A percentile compares a stretch with the other conserved stretches of the same genome.
These are phyloP conservation scores for Epichloe gansuensis DNA, from an alignment of 2,329 filamentous ascomycete species.

Conservation along the genomic window DNA sequence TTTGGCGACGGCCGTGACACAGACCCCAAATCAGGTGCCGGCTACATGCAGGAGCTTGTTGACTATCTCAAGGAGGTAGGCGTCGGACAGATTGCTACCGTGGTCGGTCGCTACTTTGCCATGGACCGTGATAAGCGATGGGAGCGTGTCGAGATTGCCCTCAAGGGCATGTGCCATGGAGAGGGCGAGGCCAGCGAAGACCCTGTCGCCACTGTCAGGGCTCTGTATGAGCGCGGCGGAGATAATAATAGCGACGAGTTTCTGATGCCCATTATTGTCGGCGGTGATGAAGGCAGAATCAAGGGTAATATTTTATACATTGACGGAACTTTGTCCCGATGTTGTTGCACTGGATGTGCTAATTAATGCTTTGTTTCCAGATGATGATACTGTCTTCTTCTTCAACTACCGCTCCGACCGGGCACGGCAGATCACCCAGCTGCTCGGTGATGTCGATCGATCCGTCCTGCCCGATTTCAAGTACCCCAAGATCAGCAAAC, in stretches of 20 bases:
- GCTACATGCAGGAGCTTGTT: conserved; percentile 77
- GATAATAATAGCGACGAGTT: conserved; percentile 82
- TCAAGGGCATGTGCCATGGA: conserved; percentile 75
- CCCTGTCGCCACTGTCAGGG: conserved; percentile 74
- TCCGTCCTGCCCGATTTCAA: conserved; percentile 83
- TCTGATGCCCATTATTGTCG: conserved; percentile 91
- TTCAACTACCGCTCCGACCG: conserved; percentile 99
- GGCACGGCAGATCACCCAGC: conserved; percentile 88
- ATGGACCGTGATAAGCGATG: conserved; percentile 99
- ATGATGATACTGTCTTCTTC: conserved; percentile 93
- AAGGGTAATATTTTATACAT: conserved; percentile 44
- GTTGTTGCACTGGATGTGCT: background rate
- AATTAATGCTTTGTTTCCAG: conserved; percentile 27
- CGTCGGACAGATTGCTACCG: conserved; percentile 74
- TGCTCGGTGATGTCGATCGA: conserved; percentile 83
- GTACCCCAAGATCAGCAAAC: conserved; percentile 71
- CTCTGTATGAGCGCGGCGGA: conserved; percentile 65
- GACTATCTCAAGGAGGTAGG: conserved; percentile 73
- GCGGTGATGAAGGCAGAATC: conserved; percentile 73
- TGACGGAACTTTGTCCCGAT: conserved; percentile 8
- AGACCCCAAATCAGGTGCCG: conserved; percentile 84
- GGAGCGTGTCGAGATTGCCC: conserved; percentile 81
- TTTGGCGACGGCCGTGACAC: conserved; percentile 97
- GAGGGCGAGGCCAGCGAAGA: conserved; percentile 80
- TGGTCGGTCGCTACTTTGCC: conserved; percentile 93